These are phyloP conservation scores for Cadophora gregata DNA, from an alignment of 2,329 filamentous ascomycete species.

Conservation along the genomic window DNA sequence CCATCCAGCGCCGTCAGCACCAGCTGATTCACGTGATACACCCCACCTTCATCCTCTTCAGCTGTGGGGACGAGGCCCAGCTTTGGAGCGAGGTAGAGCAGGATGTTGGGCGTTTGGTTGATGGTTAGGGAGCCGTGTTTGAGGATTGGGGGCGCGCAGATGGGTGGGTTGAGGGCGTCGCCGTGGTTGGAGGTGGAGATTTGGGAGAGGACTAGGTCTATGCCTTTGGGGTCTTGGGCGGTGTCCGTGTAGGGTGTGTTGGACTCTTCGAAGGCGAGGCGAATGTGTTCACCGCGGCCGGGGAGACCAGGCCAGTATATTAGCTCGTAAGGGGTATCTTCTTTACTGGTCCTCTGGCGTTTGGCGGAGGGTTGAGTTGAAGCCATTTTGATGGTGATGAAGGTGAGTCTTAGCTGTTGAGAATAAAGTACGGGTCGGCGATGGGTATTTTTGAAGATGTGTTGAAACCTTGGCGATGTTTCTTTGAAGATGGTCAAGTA, in stretches of 20 bases:
- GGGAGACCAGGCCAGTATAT: conserved; percentile 54
- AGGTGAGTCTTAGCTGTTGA: background rate
- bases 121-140: conserved; percentile 61
- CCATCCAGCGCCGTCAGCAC: conserved; percentile 71
- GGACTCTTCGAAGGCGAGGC: conserved; percentile 74
- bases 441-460: background rate
- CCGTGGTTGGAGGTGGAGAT: conserved; percentile 53
- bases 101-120: conserved; percentile 74
- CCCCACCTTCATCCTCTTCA: conserved; percentile 48
- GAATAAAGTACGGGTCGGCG: background rate
- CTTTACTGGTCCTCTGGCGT: conserved; percentile 50
- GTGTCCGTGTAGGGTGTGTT: conserved; percentile 69
- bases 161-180: conserved; percentile 65
- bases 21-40: conserved; percentile 67
- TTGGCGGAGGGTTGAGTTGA: conserved; percentile 42
- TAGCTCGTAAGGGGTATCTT: conserved; percentile 44
- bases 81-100: conserved; percentile 66
- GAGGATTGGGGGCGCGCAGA: conserved; percentile 71
- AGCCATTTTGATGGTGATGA: conserved; percentile 17
- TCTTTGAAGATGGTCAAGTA: background rate
- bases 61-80: conserved; percentile 24
- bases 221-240: conserved; percentile 57
- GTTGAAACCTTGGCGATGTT: background rate
- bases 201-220: conserved; percentile 55
- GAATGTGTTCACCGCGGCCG: conserved; percentile 76